These are phyloP conservation scores for Massariosphaeria phaeospora DNA, from an alignment of 495 filamentous ascomycete genomes.

Conservation along the genomic window DNA sequence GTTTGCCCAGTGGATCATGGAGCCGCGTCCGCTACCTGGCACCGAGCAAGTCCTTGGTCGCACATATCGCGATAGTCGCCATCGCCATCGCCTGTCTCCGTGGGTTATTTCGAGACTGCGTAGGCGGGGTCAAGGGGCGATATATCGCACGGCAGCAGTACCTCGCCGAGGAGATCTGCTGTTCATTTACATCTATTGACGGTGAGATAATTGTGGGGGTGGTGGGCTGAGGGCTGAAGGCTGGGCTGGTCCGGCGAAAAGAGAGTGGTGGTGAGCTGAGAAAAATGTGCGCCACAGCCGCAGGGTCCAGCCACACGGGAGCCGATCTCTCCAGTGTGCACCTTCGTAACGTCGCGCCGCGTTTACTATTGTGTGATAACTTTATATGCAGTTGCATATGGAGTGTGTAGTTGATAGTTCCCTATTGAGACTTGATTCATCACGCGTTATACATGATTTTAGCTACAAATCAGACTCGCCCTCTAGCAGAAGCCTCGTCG, in stretches of 20 bases:
- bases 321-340: too few relatives aligned
- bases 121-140: conserved; percentile 9
- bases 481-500: too few relatives aligned
- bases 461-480: too few relatives aligned
- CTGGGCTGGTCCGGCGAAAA: neutral
- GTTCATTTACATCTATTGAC: neutral
- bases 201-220: conserved; percentile 12
- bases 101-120: conserved; percentile 7
- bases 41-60: neutral
- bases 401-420: too few relatives aligned
- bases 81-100: conserved; percentile 2
- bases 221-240: neutral
- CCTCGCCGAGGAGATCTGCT: neutral
- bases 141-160: conserved; percentile 9
- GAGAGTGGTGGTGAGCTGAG: neutral
- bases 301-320: too few relatives aligned
- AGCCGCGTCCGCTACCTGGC: too few relatives aligned
- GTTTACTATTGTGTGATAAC: too few relatives aligned
- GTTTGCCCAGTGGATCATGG: neutral
- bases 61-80: neutral
- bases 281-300: neutral
- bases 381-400: too few relatives aligned
- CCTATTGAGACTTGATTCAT: too few relatives aligned
- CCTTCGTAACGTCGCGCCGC: too few relatives aligned
- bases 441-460: too few relatives aligned